These are phyloP conservation scores for Boletellus emodensis DNA, from an alignment of 768 basidiomycete genomes.

Conservation along the genomic window DNA sequence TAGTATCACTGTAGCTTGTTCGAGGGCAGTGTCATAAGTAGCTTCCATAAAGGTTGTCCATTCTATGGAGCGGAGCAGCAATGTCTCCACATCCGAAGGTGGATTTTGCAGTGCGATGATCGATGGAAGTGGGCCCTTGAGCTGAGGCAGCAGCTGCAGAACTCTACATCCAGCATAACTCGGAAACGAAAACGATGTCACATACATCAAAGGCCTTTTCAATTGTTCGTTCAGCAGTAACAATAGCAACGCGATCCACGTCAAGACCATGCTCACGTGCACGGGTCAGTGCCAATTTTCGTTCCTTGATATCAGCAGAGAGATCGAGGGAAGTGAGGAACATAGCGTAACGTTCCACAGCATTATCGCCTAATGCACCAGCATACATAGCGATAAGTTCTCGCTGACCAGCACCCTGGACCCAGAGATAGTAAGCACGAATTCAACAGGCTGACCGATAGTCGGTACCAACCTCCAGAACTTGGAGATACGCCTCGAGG, in stretches of 20 bases:
- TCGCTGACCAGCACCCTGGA: conserved; percentile 68
- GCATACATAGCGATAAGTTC: conserved; percentile 94
- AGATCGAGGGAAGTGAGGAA: conserved; percentile 81
- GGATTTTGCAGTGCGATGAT: conserved; percentile 54
- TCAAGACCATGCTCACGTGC: conserved; percentile 86
- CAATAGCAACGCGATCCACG: conserved; percentile 71
- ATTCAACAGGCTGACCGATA: neutral
- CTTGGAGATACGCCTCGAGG: conserved; percentile 82
- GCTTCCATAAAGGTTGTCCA: conserved; percentile 81
- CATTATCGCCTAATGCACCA: conserved; percentile 83
- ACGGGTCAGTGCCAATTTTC: conserved; percentile 64
- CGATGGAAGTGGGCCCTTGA: conserved; percentile 58
- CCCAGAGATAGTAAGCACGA: neutral
- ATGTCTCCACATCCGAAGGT: conserved; percentile 52
- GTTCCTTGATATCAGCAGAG: conserved; percentile 56
- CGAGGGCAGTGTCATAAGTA: conserved; percentile 75
- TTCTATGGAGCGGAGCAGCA: conserved; percentile 84
- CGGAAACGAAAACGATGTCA: conserved; percentile 6
- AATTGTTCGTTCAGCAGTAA: conserved; percentile 74
- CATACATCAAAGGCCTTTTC: conserved; percentile 64
- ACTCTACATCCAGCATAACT: conserved; percentile 8
- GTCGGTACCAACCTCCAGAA: conserved; percentile 62
- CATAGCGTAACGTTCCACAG: conserved; percentile 85
- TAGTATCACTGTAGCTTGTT: conserved; percentile 83
- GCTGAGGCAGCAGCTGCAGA: conserved; percentile 46